These are phyloP conservation scores for Russula sp. DNA, from an alignment of 768 basidiomycete species.

Conservation along the genomic window DNA sequence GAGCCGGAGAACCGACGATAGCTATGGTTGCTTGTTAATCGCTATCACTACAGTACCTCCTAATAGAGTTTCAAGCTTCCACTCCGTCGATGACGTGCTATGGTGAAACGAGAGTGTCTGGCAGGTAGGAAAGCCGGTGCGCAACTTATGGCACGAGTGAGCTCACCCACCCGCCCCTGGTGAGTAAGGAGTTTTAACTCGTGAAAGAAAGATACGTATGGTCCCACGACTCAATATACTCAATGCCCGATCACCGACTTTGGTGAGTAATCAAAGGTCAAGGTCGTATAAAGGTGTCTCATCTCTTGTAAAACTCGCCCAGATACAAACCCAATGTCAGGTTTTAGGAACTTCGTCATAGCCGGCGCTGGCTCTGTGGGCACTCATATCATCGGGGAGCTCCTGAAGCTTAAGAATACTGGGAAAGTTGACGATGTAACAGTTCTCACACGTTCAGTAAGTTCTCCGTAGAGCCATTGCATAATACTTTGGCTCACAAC, in stretches of 20 bases:
- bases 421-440: conserved; percentile 8
- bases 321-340: not conserved
- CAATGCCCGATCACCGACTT: not conserved
- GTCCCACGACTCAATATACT: not conserved
- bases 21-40: not conserved
- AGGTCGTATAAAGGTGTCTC: not conserved
- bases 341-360: conserved; percentile 5
- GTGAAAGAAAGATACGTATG: too few relatives aligned
- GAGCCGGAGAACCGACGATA: conserved; percentile 21
- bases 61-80: not conserved
- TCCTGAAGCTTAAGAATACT: not conserved
- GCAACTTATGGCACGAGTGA: too few relatives aligned
- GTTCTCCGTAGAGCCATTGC: not conserved
- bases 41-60: not conserved
- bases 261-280: not conserved
- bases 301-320: not conserved
- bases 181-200: too few relatives aligned
- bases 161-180: too few relatives aligned
- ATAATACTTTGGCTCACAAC: not conserved
- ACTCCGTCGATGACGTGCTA: not conserved
- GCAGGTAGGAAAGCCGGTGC: too few relatives aligned
- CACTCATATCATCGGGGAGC: not conserved
- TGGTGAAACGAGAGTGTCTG: too few relatives aligned
- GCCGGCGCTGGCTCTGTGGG: conserved; percentile 1
- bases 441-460: conserved; percentile 7